Conservation (phyloP, 306 rosid species). For the Begonia masoniana region DNA sequence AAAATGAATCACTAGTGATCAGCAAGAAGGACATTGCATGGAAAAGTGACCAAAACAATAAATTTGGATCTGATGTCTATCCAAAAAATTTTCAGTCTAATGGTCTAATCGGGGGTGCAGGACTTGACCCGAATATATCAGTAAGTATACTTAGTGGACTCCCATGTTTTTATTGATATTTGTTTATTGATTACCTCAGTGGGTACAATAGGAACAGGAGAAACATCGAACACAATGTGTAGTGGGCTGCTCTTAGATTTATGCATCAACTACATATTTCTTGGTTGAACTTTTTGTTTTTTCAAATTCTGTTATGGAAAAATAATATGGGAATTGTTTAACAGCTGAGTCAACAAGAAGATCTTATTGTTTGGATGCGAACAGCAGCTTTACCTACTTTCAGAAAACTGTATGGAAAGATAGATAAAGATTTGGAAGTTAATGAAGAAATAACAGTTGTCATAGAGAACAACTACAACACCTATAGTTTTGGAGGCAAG, state of each 20-base stretch:
- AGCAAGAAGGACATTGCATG: conserved; percentile 77
- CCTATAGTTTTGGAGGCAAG: conserved; percentile 59
- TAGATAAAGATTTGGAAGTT: conserved; percentile 58
- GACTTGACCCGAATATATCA: conserved; percentile 52
- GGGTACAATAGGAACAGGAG: too few species aligned
- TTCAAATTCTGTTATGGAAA: not conserved
- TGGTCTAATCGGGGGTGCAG: conserved; percentile 64
- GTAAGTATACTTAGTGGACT: conserved; percentile 19
- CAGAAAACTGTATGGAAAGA: conserved; percentile 76
- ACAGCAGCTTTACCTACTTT: conserved; percentile 74
- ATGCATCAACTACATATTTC: too few species aligned
- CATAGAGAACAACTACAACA: conserved; percentile 77
- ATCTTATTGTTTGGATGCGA: conserved; percentile 95
- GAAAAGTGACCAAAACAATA: conserved; percentile 51
- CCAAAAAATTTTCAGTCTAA: conserved; percentile 71
- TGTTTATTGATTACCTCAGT: not conserved
- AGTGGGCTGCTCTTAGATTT: too few species aligned
- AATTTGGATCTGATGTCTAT: conserved; percentile 65
- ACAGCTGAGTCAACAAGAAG: conserved; percentile 78
- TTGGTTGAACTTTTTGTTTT: not conserved
- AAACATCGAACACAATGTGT: too few species aligned
- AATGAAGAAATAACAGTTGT: conserved; percentile 36
- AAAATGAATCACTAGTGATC: conserved; percentile 30
- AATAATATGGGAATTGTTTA: conserved; percentile 14
- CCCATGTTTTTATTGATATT: conserved; percentile 3